phyloP scores from a whole-genome alignment of 2,329 filamentous ascomycete genomes.

The Microsporum canis region DNA sequence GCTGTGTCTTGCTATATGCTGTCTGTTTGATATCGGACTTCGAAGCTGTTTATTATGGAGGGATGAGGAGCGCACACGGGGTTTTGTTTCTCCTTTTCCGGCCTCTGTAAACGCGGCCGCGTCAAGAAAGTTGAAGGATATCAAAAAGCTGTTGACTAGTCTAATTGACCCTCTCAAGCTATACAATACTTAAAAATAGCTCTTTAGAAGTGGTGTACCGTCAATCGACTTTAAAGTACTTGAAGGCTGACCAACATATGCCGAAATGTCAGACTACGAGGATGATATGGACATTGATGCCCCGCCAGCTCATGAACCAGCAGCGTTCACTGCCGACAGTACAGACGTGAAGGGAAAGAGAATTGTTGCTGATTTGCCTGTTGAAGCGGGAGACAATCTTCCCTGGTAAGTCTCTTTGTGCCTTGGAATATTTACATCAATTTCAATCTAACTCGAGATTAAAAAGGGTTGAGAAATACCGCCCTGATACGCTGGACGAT shows the following conservation, averaged over 20 bases:
- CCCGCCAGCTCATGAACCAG: constrained; percentile 37
- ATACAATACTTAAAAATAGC: neutral
- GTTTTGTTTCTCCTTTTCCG: neutral
- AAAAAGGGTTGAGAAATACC: constrained; percentile 90
- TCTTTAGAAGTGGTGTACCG: neutral
- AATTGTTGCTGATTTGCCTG: constrained; percentile 80
- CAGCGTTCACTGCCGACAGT: constrained; percentile 61
- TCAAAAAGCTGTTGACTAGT: neutral
- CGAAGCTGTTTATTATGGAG: neutral
- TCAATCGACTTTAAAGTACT: neutral
- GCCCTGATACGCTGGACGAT: constrained; percentile 76
- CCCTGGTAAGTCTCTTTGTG: constrained; percentile 57
- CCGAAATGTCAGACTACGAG: constrained; percentile 43
- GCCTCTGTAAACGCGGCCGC: neutral
- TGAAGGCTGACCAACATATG: neutral
- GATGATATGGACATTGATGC: constrained; percentile 62
- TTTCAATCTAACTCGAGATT: constrained; percentile 13
- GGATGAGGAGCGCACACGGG: neutral
- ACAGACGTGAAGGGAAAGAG: constrained; percentile 65
- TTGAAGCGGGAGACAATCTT: constrained; percentile 85
- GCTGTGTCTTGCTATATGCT: neutral
- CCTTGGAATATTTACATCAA: no score
- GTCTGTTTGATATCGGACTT: neutral
- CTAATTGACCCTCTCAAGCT: neutral
- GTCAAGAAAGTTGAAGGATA: neutral